Evolutionary conservation across 2,329 filamentous ascomycete species (phyloP), one percentile per base, ranked within the genome.

Genomic region (Aspergillus flavus): DNA sequence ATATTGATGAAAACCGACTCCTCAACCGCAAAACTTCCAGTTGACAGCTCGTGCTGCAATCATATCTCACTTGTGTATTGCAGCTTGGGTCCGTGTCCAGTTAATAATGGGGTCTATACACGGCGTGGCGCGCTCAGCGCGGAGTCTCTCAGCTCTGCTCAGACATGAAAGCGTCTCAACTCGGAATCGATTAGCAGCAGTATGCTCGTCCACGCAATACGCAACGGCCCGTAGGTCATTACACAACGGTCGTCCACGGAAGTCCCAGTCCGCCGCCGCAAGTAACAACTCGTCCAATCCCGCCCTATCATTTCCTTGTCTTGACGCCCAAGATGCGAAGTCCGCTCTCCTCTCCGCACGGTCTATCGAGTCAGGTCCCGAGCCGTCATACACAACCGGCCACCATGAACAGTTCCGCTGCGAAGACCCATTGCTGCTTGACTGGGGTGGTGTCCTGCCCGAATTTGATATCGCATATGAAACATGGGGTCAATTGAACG

Each of bases 381-480:
- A 99, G 75, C 95, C 95, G 0, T 93, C 93, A 1, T 99, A 99
- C 78, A 97, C 94, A 0, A 90, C 91, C 53, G 95, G 95, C 62
- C 88, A 87, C n/a, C 94, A 95, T 58, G 86, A 91, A 68, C 85
- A 82, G 34, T 97, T 91, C 79, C 89, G 89, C 74, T 95, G 90
- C 71, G 72, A 85, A 9, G 84, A 92, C 26, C 89, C 93, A 0
- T 81, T 98, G 19, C 82, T 94, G 3, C 87, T 98, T 30, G 95
- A 99, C 80, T 98, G 96, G 92, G 95, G 95, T 64, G 95, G 95
- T 59, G 86, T 94, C n/a, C 81, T 99, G 41, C 91, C 90, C 19
- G 89, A 93, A 70, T 98, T 96, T 74, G 87, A 93, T 70, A 87
- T 98, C 64, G 94, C 94, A 32, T 97, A 97, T 78, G 94, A 98